These are phyloP conservation scores for Phytophthora pseudosyringae DNA, from an alignment of 352 stramenopile species.

Conservation along the genomic window DNA sequence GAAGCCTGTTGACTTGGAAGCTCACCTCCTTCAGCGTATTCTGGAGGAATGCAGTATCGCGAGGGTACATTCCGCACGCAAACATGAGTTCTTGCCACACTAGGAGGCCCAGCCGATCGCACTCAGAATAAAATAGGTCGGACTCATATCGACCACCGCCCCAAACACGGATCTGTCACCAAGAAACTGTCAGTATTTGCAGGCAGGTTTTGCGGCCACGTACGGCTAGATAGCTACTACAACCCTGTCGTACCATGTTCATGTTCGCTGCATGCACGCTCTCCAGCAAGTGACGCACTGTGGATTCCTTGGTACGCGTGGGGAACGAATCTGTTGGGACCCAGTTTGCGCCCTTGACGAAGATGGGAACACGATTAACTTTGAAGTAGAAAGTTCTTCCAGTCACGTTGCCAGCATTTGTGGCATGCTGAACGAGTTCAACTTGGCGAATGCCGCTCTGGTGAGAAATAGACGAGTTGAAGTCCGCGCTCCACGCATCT, in stretches of 20 bases:
- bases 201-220: background rate
- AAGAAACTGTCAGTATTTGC: background rate
- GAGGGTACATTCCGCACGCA: slow-evolving; percentile 87
- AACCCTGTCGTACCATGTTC: slow-evolving; percentile 69
- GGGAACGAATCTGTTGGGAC: slow-evolving; percentile 82
- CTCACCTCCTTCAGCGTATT: slow-evolving; percentile 64
- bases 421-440: slow-evolving; percentile 66
- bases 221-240: background rate
- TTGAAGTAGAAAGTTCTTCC: slow-evolving; percentile 81
- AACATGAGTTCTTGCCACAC: slow-evolving; percentile 94
- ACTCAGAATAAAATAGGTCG: slow-evolving; percentile 82
- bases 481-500: slow-evolving; percentile 34
- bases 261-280: slow-evolving; percentile 75
- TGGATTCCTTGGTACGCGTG: slow-evolving; percentile 49
- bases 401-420: slow-evolving; percentile 42
- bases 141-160: slow-evolving; percentile 88
- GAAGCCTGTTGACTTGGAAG: slow-evolving; percentile 69
- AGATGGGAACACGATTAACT: slow-evolving; percentile 70
- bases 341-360: slow-evolving; percentile 84
- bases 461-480: slow-evolving; percentile 47
- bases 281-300: slow-evolving; percentile 54
- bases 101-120: slow-evolving; percentile 83
- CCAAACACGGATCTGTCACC: slow-evolving; percentile 78
- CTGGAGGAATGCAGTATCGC: slow-evolving; percentile 64
- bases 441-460: slow-evolving; percentile 64